These are phyloP conservation scores for Hyaloperonospora brassicae DNA, from an alignment of 352 stramenopile genomes.

Conservation along the genomic window DNA sequence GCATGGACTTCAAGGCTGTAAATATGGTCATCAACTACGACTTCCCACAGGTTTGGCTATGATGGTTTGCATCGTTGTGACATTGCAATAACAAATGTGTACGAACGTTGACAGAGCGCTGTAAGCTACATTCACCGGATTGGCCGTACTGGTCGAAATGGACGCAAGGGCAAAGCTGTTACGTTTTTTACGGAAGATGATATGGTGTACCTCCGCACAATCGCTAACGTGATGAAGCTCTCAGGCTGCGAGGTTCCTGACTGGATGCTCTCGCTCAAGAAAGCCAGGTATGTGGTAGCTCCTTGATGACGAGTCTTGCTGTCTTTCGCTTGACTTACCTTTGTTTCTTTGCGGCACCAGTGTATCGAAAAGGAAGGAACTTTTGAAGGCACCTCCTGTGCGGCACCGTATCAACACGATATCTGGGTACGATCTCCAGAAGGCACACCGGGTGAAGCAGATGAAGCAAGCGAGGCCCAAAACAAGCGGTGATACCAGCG, in stretches of 20 bases:
- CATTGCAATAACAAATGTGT: slow-evolving; percentile 4
- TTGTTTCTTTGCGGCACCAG: slow-evolving; percentile 20
- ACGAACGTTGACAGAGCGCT: slow-evolving; percentile 39
- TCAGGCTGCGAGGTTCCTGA: slow-evolving; percentile 94
- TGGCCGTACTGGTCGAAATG: slow-evolving; percentile 90
- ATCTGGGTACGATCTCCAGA: slow-evolving; percentile 83
- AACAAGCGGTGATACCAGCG: slow-evolving; percentile 5
- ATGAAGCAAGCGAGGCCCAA: slow-evolving; percentile 36
- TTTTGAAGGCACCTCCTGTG: slow-evolving; percentile 68
- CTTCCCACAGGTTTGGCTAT: slow-evolving; percentile 81
- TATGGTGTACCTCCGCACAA: slow-evolving; percentile 91
- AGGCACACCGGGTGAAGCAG: slow-evolving; percentile 57
- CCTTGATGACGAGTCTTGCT: slow-evolving; percentile 1
- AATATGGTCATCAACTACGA: slow-evolving; percentile 99
- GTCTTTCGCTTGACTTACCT: slow-evolving; percentile 5
- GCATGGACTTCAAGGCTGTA: slow-evolving; percentile 99
- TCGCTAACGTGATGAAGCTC: slow-evolving; percentile 98
- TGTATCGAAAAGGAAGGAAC: slow-evolving; percentile 62
- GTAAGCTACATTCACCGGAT: slow-evolving; percentile 97
- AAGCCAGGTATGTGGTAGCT: slow-evolving; percentile 49
- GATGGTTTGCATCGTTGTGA: neutral
- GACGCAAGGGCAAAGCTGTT: slow-evolving; percentile 89
- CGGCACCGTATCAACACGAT: slow-evolving; percentile 79
- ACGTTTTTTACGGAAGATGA: slow-evolving; percentile 97
- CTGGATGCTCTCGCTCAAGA: slow-evolving; percentile 97